These are phyloP conservation scores for Aspergillus pseudoglaucus DNA, from an alignment of 2,329 filamentous ascomycete genomes.

Conservation along the genomic window DNA sequence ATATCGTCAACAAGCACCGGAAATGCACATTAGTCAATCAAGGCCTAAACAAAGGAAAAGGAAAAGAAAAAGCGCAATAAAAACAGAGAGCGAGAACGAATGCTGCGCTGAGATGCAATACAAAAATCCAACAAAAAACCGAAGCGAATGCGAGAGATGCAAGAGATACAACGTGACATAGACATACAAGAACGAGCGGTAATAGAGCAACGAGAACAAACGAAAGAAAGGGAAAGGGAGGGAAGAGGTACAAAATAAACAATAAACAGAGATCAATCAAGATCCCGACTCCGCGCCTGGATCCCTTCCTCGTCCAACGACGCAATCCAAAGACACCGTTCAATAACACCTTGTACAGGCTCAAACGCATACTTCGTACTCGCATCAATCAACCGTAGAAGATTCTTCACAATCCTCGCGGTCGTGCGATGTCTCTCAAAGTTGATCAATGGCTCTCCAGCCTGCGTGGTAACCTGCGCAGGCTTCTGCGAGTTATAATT, in stretches of 20 bases:
- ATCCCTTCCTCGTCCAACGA: conserved; percentile 56
- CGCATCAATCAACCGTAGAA: conserved; percentile 57
- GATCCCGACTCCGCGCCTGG: conserved; percentile 36
- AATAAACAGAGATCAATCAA: conserved; percentile 28
- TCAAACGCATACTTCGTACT: conserved; percentile 57
- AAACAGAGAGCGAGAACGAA: neutral
- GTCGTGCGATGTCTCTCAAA: conserved; percentile 62
- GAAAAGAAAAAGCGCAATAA: neutral
- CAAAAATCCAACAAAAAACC: neutral
- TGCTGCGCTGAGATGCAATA: too few relatives aligned
- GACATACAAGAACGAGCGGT: neutral
- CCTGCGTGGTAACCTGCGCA: conserved; percentile 45
- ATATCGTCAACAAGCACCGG: neutral
- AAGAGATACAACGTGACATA: neutral
- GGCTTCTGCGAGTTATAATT: conserved; percentile 64
- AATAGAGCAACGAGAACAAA: neutral
- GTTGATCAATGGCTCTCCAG: conserved; percentile 54
- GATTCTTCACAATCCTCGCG: conserved; percentile 57
- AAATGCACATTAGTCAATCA: neutral
- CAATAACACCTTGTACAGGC: conserved; percentile 52
- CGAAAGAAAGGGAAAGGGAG: conserved; percentile 10
- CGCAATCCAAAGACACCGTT: conserved; percentile 59
- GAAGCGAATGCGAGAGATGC: neutral
- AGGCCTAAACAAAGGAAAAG: neutral
- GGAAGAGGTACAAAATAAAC: conserved; percentile 10